Evolutionary conservation across 169 alveolate species (phyloP).

Genomic region (Plasmodium gonderi): DNA sequence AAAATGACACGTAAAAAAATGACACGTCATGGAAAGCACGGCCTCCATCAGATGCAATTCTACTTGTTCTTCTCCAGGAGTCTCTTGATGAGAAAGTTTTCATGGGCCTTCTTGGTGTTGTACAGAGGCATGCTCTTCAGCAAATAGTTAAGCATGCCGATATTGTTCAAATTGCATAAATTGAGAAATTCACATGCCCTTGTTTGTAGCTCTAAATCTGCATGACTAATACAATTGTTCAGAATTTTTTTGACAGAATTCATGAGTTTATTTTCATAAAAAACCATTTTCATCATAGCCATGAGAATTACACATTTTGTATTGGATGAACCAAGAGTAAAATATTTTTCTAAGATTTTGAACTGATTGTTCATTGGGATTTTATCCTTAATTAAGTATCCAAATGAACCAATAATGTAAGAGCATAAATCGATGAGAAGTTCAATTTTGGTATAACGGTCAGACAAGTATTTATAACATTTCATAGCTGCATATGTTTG

Average conservation of each 20-base stretch:
- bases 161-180: constrained; percentile 45
- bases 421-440: constrained; percentile 77
- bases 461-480: constrained; percentile 13
- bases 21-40: neutral
- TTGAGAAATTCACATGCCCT: constrained; percentile 80
- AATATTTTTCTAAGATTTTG: constrained; percentile 74
- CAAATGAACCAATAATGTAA: constrained; percentile 79
- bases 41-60: neutral
- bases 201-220: constrained; percentile 79
- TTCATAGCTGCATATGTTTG: constrained; percentile 67
- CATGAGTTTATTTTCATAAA: constrained; percentile 72
- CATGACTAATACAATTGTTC: constrained; percentile 49
- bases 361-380: constrained; percentile 53
- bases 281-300: constrained; percentile 78
- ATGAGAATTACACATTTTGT: constrained; percentile 76
- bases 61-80: constrained; percentile 70
- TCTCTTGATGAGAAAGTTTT: constrained; percentile 56
- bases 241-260: constrained; percentile 68
- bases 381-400: constrained; percentile 75
- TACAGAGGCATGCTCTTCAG: constrained; percentile 64
- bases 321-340: constrained; percentile 42
- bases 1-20: neutral
- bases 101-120: constrained; percentile 30
- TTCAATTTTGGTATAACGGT: neutral
- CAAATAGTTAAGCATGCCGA: constrained; percentile 24